These are phyloP conservation scores for Tillandsia fasciculata DNA, from an alignment of 176 grass and related monocot species.

Conservation along the genomic window DNA sequence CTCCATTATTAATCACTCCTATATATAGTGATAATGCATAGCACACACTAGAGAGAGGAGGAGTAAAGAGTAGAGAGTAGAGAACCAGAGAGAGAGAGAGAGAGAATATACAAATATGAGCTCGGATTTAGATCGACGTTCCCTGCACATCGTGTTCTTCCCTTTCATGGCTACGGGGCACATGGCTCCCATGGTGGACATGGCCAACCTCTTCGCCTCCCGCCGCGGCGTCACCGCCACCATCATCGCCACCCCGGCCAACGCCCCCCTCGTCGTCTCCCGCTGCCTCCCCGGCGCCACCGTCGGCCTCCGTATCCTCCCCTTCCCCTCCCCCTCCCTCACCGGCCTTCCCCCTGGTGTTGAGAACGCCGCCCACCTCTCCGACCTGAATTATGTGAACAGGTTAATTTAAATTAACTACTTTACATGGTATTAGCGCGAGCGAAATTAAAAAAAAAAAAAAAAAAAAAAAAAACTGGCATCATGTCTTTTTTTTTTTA, in stretches of 20 bases:
- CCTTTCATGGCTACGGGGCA: conserved; percentile 7
- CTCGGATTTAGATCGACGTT: too few relatives aligned
- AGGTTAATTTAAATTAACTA: background rate
- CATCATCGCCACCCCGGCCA: conserved; percentile 2
- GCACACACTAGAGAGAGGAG: too few relatives aligned
- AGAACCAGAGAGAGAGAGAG: too few relatives aligned
- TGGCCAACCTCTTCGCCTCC: conserved; percentile 16
- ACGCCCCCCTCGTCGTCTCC: background rate
- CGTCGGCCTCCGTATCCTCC: background rate
- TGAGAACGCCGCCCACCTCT: background rate
- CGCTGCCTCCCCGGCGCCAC: background rate
- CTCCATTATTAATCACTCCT: too few relatives aligned
- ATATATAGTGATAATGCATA: too few relatives aligned
- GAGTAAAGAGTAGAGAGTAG: too few relatives aligned
- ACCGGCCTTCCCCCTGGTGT: background rate
- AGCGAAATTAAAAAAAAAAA: too few relatives aligned
- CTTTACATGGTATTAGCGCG: too few relatives aligned
- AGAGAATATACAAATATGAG: too few relatives aligned
- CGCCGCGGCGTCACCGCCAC: background rate
- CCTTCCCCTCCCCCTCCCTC: background rate
- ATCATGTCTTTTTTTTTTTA: too few relatives aligned
- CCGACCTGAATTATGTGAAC: background rate
- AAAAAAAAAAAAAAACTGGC: too few relatives aligned
- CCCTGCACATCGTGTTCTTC: conserved; percentile 9
- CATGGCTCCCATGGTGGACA: conserved; percentile 8